A percentile compares a stretch with the other conserved stretches of the same genome.
These are phyloP conservation scores for Bjerkandera adusta DNA, from an alignment of 1,284 basidiomycete genomes.

Conservation along the genomic window DNA sequence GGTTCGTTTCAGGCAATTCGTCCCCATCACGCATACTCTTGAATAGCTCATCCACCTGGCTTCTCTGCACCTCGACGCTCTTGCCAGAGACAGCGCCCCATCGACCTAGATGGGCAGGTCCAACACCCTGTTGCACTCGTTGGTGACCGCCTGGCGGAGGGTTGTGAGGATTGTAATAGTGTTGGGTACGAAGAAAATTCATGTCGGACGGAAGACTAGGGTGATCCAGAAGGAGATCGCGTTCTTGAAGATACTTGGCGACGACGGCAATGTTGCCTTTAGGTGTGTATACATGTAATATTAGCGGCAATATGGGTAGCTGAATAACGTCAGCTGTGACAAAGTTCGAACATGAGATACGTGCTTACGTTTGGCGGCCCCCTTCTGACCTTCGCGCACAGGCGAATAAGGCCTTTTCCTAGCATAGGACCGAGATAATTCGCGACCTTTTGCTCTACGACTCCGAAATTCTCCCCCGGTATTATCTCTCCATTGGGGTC, in stretches of 20 bases:
- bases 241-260: conserved; percentile 68
- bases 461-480: conserved; percentile 71
- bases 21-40: conserved; percentile 85
- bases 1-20: conserved; percentile 83
- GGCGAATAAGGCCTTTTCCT: conserved; percentile 76
- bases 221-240: conserved; percentile 77
- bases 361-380: conserved; percentile 58
- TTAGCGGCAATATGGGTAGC: conserved; percentile 79
- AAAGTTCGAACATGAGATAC: conserved; percentile 6
- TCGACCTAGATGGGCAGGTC: conserved; percentile 39
- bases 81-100: conserved; percentile 72
- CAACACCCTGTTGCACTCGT: conserved; percentile 38
- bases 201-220: conserved; percentile 62
- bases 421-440: conserved; percentile 78
- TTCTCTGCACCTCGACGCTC: conserved; percentile 88
- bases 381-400: conserved; percentile 78
- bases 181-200: conserved; percentile 58
- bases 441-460: conserved; percentile 83
- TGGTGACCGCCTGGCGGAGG: conserved; percentile 70
- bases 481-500: conserved; percentile 48
- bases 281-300: conserved; percentile 88
- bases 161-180: conserved; percentile 89
- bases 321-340: conserved; percentile 30
- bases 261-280: conserved; percentile 88
- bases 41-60: conserved; percentile 94